These are phyloP conservation scores for Brassica nigra DNA, from an alignment of 345 rosid species.

Conservation along the genomic window DNA sequence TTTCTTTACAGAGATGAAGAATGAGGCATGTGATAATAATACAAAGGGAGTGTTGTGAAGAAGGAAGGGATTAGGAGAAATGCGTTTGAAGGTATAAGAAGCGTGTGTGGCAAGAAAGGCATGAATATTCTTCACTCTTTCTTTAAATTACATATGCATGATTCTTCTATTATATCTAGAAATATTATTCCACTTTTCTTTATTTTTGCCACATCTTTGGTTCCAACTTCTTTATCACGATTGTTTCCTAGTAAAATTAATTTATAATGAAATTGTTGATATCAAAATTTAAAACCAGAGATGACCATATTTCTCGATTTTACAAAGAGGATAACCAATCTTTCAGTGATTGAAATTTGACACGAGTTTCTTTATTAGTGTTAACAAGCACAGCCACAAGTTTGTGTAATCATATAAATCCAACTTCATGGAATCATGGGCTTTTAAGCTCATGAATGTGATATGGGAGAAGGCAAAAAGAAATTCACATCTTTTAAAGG, in stretches of 20 bases:
- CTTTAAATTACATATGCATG: conserved; percentile 38
- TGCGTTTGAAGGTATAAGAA: conserved; percentile 42
- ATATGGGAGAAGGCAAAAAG: not conserved
- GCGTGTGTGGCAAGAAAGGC: conserved; percentile 48
- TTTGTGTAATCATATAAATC: not conserved
- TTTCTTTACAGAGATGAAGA: conserved; percentile 18
- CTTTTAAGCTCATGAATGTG: not conserved
- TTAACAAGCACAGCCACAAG: not conserved
- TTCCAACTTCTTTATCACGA: conserved; percentile 12
- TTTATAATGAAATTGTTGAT: not conserved
- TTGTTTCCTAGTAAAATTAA: not conserved
- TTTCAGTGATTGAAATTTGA: too few species aligned
- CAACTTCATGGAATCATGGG: not conserved
- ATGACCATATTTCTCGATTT: too few species aligned
- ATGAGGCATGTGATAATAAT: conserved; percentile 21
- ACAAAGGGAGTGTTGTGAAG: conserved; percentile 41
- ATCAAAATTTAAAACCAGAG: not conserved
- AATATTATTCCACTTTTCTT: conserved; percentile 11
- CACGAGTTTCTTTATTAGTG: not conserved
- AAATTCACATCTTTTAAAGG: too few species aligned
- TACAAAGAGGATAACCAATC: too few species aligned
- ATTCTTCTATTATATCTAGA: conserved; percentile 18
- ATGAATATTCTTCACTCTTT: conserved; percentile 39
- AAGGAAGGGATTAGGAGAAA: conserved; percentile 44
- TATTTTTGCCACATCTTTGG: conserved; percentile 12